Conservation (phyloP, 306 rosid genomes). For the Malus sieversii region DNA sequence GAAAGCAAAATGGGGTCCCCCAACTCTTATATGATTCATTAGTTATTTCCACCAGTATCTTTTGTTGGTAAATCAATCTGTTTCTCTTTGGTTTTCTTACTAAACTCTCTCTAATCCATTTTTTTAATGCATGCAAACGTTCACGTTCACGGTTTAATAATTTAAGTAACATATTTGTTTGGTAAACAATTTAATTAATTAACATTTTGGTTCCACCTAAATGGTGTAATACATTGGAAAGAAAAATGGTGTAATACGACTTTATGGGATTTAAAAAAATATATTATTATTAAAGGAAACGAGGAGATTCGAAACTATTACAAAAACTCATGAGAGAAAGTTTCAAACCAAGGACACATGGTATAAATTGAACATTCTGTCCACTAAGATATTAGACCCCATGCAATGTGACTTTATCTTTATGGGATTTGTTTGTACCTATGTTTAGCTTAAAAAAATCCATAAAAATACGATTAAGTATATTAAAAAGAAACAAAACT, state of each 20-base stretch:
- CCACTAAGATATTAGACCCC: no score
- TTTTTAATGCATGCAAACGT: not conserved
- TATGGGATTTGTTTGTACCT: not conserved
- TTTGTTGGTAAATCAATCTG: not conserved
- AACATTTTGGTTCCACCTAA: not conserved
- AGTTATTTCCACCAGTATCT: not conserved
- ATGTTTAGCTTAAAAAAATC: not conserved
- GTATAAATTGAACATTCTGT: no score
- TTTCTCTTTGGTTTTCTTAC: not conserved
- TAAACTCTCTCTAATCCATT: not conserved
- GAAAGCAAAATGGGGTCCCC: not conserved
- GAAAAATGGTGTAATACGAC: not conserved
- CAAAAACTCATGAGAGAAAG: accelerated
- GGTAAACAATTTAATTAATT: not conserved
- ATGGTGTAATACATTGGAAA: not conserved
- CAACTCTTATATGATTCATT: not conserved
- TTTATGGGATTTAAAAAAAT: not conserved
- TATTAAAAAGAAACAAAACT: not conserved
- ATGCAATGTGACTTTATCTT: not conserved
- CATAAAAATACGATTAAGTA: not conserved
- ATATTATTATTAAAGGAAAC: no score
- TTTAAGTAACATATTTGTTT: no score
- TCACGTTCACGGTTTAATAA: not conserved
- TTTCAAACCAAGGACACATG: no score
- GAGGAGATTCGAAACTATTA: no score